Base-by-base conservation (phyloP, 2,329 filamentous ascomycete species). In the Drechslerella dactyloides region DNA sequence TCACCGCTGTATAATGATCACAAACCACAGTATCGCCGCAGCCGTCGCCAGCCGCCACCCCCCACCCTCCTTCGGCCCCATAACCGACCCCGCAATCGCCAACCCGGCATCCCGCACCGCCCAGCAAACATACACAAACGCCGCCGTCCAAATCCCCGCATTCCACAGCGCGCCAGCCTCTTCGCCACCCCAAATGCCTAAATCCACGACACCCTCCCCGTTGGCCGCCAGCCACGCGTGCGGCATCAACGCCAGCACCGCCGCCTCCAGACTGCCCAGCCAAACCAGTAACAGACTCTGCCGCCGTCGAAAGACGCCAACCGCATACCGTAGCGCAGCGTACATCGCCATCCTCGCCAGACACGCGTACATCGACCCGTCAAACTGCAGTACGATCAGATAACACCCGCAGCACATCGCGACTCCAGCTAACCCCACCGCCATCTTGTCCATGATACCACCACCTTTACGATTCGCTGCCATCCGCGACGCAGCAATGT, bases 151-250 rank as follows among this genome's bases (percentile, higher is more conserved):
- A 0, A 83, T 37, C 2, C 79, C 70, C 3, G 80, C 73, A 72
- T 83, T 81, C 17, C 77, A 68, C 2, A 55, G 77, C 76, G 78
- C 50, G 77, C 77, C 69, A 78, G 77, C 5, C 56, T 60, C 53
- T 17, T 66, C 59, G 58, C 19, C 75, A 73, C 58, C 76, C 65
- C 70, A 80, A 74, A 75, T 77, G 59, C 66, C 81, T 75, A 75
- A 75, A 73, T 59, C 80, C 6, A 88, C 80, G 2, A 84, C 74
- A 0, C 83, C 84, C 33, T 81, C 83, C 1, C 84, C 83, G 74
- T 88, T 85, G 1, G 82, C 84, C 1, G 85, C 85, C 7, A 88
- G 82, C 82, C 85, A 86, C 59, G 87, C 81, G 76, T 89, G 87
- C 76, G 84, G 84, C 74, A 87, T 85, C 40, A 89, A 79, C 4